phyloP scores from a whole-genome alignment of 805 yeast species.

The Lachancea waltii region DNA sequence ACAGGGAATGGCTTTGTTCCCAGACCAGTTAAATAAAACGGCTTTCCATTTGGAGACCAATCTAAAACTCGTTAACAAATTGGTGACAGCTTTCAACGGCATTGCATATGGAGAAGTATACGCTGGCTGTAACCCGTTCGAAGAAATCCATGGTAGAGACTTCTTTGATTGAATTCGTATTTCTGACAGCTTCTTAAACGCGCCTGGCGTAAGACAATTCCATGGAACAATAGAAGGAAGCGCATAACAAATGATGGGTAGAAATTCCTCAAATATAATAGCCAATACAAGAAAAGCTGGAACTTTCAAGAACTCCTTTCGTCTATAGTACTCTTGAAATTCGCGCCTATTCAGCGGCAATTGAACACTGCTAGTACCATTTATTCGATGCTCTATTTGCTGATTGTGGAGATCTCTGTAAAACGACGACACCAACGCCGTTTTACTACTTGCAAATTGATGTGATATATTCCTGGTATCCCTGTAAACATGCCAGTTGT shows the following conservation, averaged over 20 bases:
- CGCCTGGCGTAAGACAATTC: conserved; percentile 49
- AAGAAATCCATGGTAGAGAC: conserved; percentile 7
- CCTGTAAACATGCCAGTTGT: conserved; percentile 44
- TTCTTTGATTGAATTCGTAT: conserved; percentile 5
- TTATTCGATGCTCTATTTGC: conserved; percentile 28
- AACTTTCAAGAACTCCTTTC: conserved; percentile 41
- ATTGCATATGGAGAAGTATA: conserved; percentile 44
- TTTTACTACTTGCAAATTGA: conserved; percentile 17
- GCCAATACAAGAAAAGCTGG: conserved; percentile 47
- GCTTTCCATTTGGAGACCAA: conserved; percentile 36
- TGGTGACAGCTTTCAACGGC: conserved; percentile 33
- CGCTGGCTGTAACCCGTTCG: conserved; percentile 7
- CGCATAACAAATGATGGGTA: conserved; percentile 46
- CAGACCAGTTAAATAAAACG: conserved; percentile 36
- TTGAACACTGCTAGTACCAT: conserved; percentile 16
- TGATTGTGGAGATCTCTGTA: conserved; percentile 20
- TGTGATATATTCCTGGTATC: conserved; percentile 25
- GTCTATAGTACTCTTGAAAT: conserved; percentile 41
- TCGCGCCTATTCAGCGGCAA: conserved; percentile 41
- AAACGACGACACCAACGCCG: conserved; percentile 17
- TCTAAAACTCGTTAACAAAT: conserved; percentile 34
- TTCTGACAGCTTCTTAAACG: conserved; percentile 32
- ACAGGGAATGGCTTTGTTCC: conserved; percentile 34
- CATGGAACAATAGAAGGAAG: conserved; percentile 53
- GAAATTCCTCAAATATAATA: conserved; percentile 45